Evolutionary conservation across 768 basidiomycete species (phyloP), one percentile per base, ranked within the genome.

Genomic region (Macrolepiota fuliginosa): DNA sequence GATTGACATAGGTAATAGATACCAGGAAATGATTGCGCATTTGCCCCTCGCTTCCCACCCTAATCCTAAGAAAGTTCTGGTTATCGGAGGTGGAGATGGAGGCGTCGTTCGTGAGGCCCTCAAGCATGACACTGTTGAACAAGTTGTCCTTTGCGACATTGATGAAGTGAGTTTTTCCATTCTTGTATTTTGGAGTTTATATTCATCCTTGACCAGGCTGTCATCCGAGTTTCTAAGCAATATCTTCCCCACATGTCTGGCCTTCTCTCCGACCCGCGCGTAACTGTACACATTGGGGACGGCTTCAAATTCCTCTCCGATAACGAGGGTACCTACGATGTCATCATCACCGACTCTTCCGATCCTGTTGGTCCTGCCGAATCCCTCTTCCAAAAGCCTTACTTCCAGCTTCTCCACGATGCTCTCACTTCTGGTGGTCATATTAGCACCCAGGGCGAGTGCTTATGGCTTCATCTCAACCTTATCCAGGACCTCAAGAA

Each of bases 21-120:
- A 98, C 76, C 95, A 98, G 71, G 96, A 99, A 79, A 97, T 98
- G 96, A 98, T 99, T 70, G 84, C 96, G 4, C 96, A 98, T 77
- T 78, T 99, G 56, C 97, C 97, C n/a, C 82, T 98, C 64, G 89
- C 93, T 12, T 94, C 89, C 63, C 97, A 99, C 76, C 96, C 97
- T 24, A 91, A 97, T 79, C 97, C 96, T 0, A 90, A 92, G 76
- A 88, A 90, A 69, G 96, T 98, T 17, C 87, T 99, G 36, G 97
- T 99, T 61, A 96, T 99, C 63, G 97, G 97, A 53, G 97, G 96
- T 54, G 97, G 97, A 29, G 97, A 99, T 73, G 97, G 97, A 46
- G 97, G 96, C 66, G 96, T 98, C 64, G 93, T 99, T 47, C 89
- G 96, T 52, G 96, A 99, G 75, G 94, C 95, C 24, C 84, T 99